These are phyloP conservation scores for Cordyceps farinosa DNA, from an alignment of 2,329 filamentous ascomycete species.

Conservation along the genomic window DNA sequence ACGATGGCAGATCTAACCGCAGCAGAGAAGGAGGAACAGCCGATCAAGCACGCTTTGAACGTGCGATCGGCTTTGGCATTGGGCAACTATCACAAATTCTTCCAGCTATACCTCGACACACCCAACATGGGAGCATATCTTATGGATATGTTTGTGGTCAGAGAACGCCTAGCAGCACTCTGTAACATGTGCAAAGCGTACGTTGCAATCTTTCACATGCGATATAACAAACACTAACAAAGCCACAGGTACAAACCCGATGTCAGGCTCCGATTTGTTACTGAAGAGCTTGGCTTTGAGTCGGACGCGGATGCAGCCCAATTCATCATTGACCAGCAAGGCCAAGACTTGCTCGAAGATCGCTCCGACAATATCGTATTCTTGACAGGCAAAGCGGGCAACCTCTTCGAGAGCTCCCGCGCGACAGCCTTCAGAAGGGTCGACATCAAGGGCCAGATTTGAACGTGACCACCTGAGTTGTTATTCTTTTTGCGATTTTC, in stretches of 20 bases:
- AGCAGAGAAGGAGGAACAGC: slow-evolving; percentile 83
- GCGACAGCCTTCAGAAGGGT: slow-evolving; percentile 75
- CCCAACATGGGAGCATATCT: slow-evolving; percentile 97
- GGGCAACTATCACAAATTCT: slow-evolving; percentile 97
- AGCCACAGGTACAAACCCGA: slow-evolving; percentile 81
- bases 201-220: slow-evolving; percentile 33
- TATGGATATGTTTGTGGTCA: slow-evolving; percentile 98
- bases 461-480: slow-evolving; percentile 32
- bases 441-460: slow-evolving; percentile 98
- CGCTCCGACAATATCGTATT: slow-evolving; percentile 70
- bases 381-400: slow-evolving; percentile 67
- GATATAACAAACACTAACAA: neutral
- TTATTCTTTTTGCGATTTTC: slow-evolving; percentile 5
- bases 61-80: slow-evolving; percentile 88
- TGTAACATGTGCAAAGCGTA: slow-evolving; percentile 94
- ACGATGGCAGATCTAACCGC: slow-evolving; percentile 97
- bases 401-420: slow-evolving; percentile 71
- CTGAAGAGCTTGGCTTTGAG: slow-evolving; percentile 93
- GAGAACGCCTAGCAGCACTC: slow-evolving; percentile 86
- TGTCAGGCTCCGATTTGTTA: slow-evolving; percentile 84
- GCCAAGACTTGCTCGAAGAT: slow-evolving; percentile 73
- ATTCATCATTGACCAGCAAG: slow-evolving; percentile 80
- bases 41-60: slow-evolving; percentile 86
- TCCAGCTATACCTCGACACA: slow-evolving; percentile 89
- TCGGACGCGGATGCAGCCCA: slow-evolving; percentile 85